Evolutionary conservation across 225 moss, liverwort and hornwort species (phyloP), one percentile per base, ranked within the genome.

Genomic region (Sphagnum contortum): DNA sequence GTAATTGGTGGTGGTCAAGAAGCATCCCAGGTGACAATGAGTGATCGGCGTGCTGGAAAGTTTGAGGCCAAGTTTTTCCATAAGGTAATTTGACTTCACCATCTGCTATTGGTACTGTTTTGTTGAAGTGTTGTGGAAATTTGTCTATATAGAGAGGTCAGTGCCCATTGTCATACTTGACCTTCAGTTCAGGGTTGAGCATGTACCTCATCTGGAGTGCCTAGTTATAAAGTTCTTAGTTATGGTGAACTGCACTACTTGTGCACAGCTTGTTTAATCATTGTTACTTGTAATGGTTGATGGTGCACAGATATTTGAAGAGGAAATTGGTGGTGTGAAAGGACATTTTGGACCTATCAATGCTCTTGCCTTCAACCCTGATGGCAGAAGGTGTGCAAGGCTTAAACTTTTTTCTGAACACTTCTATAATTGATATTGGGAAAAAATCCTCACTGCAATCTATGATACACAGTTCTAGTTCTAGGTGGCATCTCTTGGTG

Each of bases 1-100:
- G 91, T 95, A 60, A 86, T 91, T 67, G 94, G 94, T 67, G 91
- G 94, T 80, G 94, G 94, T 65, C 94, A 95, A 84, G 94, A 95
- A 66, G 94, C 91, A 64, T 95, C 91, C 49, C 88, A 88, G 75
- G 94, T 95, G 76, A 91, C 94, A 71, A 95, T 87, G 80, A 95
- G 86, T 66, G 89, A 91, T 74, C 73, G 91, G 57, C 79, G 89
- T 72, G 73, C 86, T 60, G 91, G 91, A 73, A 91, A 95, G 75
- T 95, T 95, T 70, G 91, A 95, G 79, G 94, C 89, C 48, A 95
- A 92, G 65, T 95, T 95, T 69, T 95, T 95, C 62, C 94, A 95
- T 76, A 95, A 89, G 92, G 92, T 92, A 3, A 51, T 29, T 29
- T 29, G 0, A 29, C 29, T 29, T 29, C 29, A 29, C 29, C 29